Conservation (phyloP, 2,329 filamentous ascomycete species). For the Aspergillus chevalieri region DNA sequence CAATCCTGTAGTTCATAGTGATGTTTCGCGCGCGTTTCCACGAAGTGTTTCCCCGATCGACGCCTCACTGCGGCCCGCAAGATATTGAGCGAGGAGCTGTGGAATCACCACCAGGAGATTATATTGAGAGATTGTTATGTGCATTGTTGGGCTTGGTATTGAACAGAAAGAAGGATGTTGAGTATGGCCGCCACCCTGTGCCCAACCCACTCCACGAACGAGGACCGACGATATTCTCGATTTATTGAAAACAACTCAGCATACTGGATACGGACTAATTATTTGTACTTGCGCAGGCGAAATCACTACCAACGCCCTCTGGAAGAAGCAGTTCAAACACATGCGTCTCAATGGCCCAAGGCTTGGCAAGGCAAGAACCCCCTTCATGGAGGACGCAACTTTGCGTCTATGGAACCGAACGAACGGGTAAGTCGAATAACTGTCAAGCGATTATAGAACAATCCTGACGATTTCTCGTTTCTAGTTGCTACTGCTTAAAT, state of each 20-base stretch:
- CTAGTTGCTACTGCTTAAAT: constrained; percentile 75
- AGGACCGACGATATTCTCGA: background rate
- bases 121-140: constrained; percentile 83
- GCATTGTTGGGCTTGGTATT: constrained; percentile 79
- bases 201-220: constrained; percentile 4
- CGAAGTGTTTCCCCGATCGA: constrained; percentile 79
- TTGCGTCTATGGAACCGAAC: constrained; percentile 72
- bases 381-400: constrained; percentile 70
- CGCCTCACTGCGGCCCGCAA: constrained; percentile 86
- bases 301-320: constrained; percentile 89
- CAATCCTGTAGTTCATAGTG: constrained; percentile 71
- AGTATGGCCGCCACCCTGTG: constrained; percentile 58
- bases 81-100: constrained; percentile 85
- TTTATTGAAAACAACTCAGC: constrained; percentile 2
- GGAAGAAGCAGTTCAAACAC: constrained; percentile 81
- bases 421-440: constrained; percentile 61
- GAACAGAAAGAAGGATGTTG: constrained; percentile 97
- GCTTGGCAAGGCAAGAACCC: constrained; percentile 81
- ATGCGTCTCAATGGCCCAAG: constrained; percentile 81
- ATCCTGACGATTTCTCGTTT: constrained; percentile 4
- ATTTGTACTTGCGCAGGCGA: constrained; percentile 51
- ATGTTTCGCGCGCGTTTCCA: constrained; percentile 95
- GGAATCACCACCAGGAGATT: constrained; percentile 70
- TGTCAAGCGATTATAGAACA: background rate
- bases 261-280: constrained; percentile 21